These are phyloP conservation scores for Pichia sp. DNA, from an alignment of 1,139 yeast genomes.

Conservation along the genomic window DNA sequence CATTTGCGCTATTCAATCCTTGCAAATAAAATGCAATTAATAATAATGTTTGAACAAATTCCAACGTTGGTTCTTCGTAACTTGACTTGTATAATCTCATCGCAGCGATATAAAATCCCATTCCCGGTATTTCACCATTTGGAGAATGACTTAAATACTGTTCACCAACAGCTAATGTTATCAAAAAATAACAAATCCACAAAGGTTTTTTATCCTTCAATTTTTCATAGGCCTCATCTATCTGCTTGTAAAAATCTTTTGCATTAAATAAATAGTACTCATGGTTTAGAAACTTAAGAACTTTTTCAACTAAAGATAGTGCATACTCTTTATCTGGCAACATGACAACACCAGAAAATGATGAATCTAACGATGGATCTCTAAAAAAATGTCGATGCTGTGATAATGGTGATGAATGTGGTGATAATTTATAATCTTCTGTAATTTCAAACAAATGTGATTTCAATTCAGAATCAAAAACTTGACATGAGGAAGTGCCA, in stretches of 20 bases:
- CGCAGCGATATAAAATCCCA: slow-evolving; percentile 34
- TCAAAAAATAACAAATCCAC: slow-evolving; percentile 27
- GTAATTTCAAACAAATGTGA: slow-evolving; percentile 15
- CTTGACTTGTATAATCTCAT: slow-evolving; percentile 36
- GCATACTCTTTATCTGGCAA: slow-evolving; percentile 34
- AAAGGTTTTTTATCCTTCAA: slow-evolving; percentile 25
- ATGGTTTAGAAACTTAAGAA: slow-evolving; percentile 33
- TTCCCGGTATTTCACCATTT: slow-evolving; percentile 24
- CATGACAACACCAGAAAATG: slow-evolving; percentile 23
- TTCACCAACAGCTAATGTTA: slow-evolving; percentile 29
- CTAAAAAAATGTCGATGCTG: slow-evolving; percentile 30
- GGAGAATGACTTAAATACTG: slow-evolving; percentile 30
- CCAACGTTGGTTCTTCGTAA: slow-evolving; percentile 36
- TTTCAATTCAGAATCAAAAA: slow-evolving; percentile 20
- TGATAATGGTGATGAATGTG: slow-evolving; percentile 16
- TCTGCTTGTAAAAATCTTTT: slow-evolving; percentile 18
- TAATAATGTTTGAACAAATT: slow-evolving; percentile 39
- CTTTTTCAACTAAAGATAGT: slow-evolving; percentile 30
- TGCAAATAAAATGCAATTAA: slow-evolving; percentile 42
- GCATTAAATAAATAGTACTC: slow-evolving; percentile 38
- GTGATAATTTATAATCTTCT: slow-evolving; percentile 3
- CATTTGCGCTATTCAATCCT: slow-evolving; percentile 41
- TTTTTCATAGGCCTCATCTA: slow-evolving; percentile 31
- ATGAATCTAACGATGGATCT: slow-evolving; percentile 30
- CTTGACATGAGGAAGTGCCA: slow-evolving; percentile 18